phyloP scores from a whole-genome alignment of 805 yeast species.

The Zygoascus tannicola region DNA sequence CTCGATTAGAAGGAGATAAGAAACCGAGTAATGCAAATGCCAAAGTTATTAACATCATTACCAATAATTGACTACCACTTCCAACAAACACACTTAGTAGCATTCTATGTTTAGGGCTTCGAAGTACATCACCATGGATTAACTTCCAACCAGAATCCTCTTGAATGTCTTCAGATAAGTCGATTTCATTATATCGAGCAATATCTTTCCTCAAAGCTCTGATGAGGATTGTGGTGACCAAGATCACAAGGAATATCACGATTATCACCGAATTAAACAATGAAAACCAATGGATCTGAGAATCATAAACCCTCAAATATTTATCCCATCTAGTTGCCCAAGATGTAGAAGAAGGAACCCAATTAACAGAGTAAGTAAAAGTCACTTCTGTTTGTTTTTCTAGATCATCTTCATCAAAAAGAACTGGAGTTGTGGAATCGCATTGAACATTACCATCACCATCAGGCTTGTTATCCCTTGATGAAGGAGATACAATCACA shows the following conservation, averaged over 20 bases:
- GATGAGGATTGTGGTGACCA: slow-evolving; percentile 69
- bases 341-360: slow-evolving; percentile 57
- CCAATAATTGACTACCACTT: slow-evolving; percentile 74
- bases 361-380: slow-evolving; percentile 77
- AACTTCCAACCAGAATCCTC: slow-evolving; percentile 97
- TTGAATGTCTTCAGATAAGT: slow-evolving; percentile 69
- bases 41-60: slow-evolving; percentile 66
- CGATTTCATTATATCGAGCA: slow-evolving; percentile 78
- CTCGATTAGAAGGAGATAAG: slow-evolving; percentile 89
- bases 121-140: slow-evolving; percentile 89
- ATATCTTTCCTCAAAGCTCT: slow-evolving; percentile 81
- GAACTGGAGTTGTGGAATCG: slow-evolving; percentile 19
- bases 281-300: slow-evolving; percentile 94
- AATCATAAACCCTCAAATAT: slow-evolving; percentile 83
- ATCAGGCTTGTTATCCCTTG: slow-evolving; percentile 39
- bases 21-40: slow-evolving; percentile 82
- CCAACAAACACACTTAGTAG: slow-evolving; percentile 75
- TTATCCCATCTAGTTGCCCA: slow-evolving; percentile 99
- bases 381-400: slow-evolving; percentile 59
- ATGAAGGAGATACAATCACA: slow-evolving; percentile 63
- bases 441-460: slow-evolving; percentile 19
- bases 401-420: slow-evolving; percentile 36
- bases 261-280: slow-evolving; percentile 76
- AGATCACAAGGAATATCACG: slow-evolving; percentile 64
- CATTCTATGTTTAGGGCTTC: slow-evolving; percentile 67